These are phyloP conservation scores for Lentinula aciculospora DNA, from an alignment of 768 basidiomycete genomes.

Conservation along the genomic window DNA sequence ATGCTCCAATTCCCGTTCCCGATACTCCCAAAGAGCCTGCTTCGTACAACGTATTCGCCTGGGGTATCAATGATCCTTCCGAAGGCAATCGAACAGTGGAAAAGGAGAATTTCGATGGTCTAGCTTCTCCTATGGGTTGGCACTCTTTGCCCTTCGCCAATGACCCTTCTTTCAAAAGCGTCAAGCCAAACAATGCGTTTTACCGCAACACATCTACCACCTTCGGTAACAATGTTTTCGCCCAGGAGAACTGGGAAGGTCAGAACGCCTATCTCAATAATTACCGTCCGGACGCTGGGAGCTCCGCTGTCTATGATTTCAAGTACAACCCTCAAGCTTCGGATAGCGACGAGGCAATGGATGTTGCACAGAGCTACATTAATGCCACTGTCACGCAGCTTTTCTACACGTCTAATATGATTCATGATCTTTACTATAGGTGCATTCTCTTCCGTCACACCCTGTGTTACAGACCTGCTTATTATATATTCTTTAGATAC, in stretches of 20 bases:
- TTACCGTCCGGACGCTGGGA: slow-evolving; percentile 70
- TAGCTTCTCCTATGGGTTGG: slow-evolving; percentile 90
- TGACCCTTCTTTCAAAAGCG: slow-evolving; percentile 48
- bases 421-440: slow-evolving; percentile 81
- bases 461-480: neutral
- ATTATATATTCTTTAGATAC: slow-evolving; percentile 41
- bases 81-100: slow-evolving; percentile 55
- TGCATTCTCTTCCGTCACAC: slow-evolving; percentile 16
- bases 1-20: slow-evolving; percentile 46
- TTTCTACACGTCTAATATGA: slow-evolving; percentile 81
- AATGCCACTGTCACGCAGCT: slow-evolving; percentile 84
- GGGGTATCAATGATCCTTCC: slow-evolving; percentile 83
- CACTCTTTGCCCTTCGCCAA: slow-evolving; percentile 71
- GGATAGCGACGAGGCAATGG: slow-evolving; percentile 49
- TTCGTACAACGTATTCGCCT: slow-evolving; percentile 72
- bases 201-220: slow-evolving; percentile 75
- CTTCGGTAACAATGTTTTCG: slow-evolving; percentile 88
- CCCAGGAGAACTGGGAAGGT: slow-evolving; percentile 92
- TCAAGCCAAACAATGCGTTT: slow-evolving; percentile 22
- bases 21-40: slow-evolving; percentile 22
- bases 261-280: slow-evolving; percentile 61
- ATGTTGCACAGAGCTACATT: slow-evolving; percentile 77
- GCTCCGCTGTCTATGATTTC: slow-evolving; percentile 58
- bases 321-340: slow-evolving; percentile 65
- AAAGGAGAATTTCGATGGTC: slow-evolving; percentile 65